phyloP scores from a whole-genome alignment of 2,329 filamentous ascomycete species.

The Neonectria faginata region DNA sequence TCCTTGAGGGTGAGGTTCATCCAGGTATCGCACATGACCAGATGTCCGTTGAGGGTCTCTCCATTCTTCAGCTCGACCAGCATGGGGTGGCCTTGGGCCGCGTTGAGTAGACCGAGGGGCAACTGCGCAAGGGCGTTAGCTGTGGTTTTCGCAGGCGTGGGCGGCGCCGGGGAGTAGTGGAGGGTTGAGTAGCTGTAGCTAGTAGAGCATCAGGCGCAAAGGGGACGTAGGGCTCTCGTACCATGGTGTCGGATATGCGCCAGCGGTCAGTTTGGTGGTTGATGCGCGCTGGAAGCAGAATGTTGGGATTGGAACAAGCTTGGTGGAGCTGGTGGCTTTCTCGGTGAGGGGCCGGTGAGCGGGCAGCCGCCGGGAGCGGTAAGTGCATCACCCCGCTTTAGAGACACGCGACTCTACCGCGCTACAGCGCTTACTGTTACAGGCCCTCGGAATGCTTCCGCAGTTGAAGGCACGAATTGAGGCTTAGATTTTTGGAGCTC shows the following conservation, averaged over 20 bases:
- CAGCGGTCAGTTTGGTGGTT: constrained; percentile 35
- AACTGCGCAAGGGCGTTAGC: constrained; percentile 59
- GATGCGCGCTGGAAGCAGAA: constrained; percentile 39
- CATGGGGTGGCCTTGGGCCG: constrained; percentile 97
- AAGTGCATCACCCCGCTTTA: constrained; percentile 45
- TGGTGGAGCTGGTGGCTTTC: constrained; percentile 42
- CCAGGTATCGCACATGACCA: constrained; percentile 98
- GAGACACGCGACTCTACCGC: constrained; percentile 10
- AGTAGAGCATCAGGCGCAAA: not conserved
- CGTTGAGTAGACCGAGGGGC: constrained; percentile 86
- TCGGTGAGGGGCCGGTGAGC: constrained; percentile 43
- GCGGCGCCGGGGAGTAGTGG: not conserved
- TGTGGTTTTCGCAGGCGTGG: constrained; percentile 19
- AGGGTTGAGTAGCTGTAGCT: not conserved
- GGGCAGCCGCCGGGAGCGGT: constrained; percentile 14
- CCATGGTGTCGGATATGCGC: constrained; percentile 42
- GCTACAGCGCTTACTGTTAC: not conserved
- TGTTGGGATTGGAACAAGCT: constrained; percentile 43
- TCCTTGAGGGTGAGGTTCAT: constrained; percentile 99
- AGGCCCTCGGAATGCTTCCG: constrained; percentile 32
- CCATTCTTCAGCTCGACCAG: constrained; percentile 97
- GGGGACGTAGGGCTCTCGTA: constrained; percentile 24
- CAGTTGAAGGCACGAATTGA: constrained; percentile 11
- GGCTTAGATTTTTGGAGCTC: constrained; percentile 20
- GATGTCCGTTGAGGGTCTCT: constrained; percentile 95